Base-by-base conservation (phyloP, 1,284 basidiomycete species). In the Marasmius fiardii region DNA sequence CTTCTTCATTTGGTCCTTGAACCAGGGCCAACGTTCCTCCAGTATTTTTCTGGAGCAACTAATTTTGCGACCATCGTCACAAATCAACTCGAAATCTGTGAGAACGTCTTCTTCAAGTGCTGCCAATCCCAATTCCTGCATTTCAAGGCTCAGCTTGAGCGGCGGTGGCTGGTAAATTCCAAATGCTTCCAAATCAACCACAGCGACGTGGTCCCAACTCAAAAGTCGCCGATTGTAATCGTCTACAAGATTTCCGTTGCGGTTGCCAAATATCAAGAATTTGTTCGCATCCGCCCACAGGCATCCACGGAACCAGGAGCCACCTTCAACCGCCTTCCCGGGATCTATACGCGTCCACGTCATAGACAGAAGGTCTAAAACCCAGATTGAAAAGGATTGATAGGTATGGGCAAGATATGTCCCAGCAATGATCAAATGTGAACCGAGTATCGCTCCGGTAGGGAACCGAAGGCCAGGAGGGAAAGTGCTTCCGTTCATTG, bases 401-500 rank as follows among this genome's bases (percentile, higher is more conserved):
- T 90, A 93, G 31, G 87, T 90, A 64, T 93, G 91, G 1, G 93
- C 92, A 54, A 95, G 86, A 67, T 95, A 95, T 21, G 92, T 92
- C 31, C 93, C 93, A 12, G 90, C 91, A 51, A 95, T 86, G 66
- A 95, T 88, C 64, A 97, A 83, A 69, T 95, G 86, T 39, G 83
- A 86, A 26, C 94, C 94, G 20, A 96, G 77, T 60, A 96, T 86
- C 35, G 92, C 91, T 20, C 94, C 95, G 0, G 92, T 91, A 7
- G 95, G 95, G 73, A 98, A 98, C 8, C 95, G 88, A 49, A 97
- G 81, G 14, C 95, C 95, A 0, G 93, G 95, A 26, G 95, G 95
- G 61, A 93, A 88, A 1, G 83, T 81, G 4, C 81, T 74, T 5
- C 90, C 87, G 16, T 81, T 81, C 84, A 92, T 93, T 23, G 86